phyloP scores from a whole-genome alignment of 2,329 filamentous ascomycete genomes.

The Biscogniauxia mediterranea region DNA sequence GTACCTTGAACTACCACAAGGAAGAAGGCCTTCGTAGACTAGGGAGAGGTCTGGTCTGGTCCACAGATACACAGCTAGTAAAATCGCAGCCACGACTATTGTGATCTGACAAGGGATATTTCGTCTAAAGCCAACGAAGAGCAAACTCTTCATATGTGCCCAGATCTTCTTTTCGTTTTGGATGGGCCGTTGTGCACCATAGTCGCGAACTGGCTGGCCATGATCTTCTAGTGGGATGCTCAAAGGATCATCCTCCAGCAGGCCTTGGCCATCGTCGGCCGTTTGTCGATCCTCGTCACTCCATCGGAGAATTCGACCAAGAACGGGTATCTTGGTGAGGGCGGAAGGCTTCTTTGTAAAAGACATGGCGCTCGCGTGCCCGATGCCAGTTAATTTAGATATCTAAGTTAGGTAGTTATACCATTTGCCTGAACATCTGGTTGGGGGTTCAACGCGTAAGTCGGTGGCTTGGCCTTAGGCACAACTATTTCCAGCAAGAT shows the following conservation, averaged over 20 bases:
- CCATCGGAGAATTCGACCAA: constrained; percentile 8
- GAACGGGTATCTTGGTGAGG: constrained; percentile 1
- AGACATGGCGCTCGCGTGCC: background rate
- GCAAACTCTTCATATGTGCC: constrained; percentile 1
- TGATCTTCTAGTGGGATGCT: constrained; percentile 21
- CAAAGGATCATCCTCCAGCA: constrained; percentile 24
- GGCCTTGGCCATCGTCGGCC: constrained; percentile 18
- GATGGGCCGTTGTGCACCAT: background rate
- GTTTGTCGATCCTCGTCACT: background rate
- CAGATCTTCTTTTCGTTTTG: background rate
- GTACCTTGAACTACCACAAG: constrained; percentile 24
- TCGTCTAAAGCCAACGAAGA: constrained; percentile 1
- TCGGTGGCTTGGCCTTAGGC: background rate
- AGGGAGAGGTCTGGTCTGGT: constrained; percentile 3
- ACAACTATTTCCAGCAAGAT: background rate
- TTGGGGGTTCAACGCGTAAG: background rate
- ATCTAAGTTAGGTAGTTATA: background rate
- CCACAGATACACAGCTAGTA: constrained; percentile 17
- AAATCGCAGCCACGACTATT: constrained; percentile 10
- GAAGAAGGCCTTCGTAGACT: constrained; percentile 13
- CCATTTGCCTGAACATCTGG: background rate
- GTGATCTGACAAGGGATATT: constrained; percentile 10
- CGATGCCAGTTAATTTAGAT: background rate
- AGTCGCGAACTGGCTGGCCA: constrained; percentile 6
- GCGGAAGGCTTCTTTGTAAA: background rate